Conservation (phyloP, 1,139 yeast species). For the Pichia terricola region DNA sequence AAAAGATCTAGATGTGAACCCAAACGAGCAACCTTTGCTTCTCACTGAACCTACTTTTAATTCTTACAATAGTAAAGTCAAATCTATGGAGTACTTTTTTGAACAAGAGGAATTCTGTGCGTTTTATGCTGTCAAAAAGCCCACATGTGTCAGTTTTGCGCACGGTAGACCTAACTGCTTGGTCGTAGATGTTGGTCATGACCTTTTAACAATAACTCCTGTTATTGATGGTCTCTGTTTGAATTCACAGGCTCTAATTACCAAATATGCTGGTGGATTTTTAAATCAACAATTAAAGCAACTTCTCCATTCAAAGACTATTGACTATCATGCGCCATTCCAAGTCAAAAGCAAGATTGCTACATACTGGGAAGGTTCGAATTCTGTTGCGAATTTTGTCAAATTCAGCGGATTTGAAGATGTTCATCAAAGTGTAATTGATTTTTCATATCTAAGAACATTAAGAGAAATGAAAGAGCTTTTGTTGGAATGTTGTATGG, state of each 20-base stretch:
- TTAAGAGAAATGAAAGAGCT: slow-evolving; percentile 60
- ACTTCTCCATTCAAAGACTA: slow-evolving; percentile 19
- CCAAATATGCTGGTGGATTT: slow-evolving; percentile 57
- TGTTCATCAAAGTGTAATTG: slow-evolving; percentile 34
- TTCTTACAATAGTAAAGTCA: slow-evolving; percentile 54
- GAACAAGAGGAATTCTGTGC: slow-evolving; percentile 79
- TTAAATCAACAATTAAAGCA: slow-evolving; percentile 33
- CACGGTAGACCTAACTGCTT: slow-evolving; percentile 90
- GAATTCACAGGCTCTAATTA: slow-evolving; percentile 59
- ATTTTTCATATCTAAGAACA: slow-evolving; percentile 24
- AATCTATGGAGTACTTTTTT: slow-evolving; percentile 64
- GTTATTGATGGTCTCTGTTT: slow-evolving; percentile 89
- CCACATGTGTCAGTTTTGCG: slow-evolving; percentile 87
- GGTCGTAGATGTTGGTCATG: slow-evolving; percentile 90
- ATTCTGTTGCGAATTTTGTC: slow-evolving; percentile 12
- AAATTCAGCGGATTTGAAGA: slow-evolving; percentile 24
- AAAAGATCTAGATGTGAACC: slow-evolving; percentile 40
- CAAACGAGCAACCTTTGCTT: slow-evolving; percentile 64
- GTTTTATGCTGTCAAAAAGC: slow-evolving; percentile 72
- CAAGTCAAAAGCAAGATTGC: slow-evolving; percentile 29
- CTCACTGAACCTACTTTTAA: slow-evolving; percentile 88
- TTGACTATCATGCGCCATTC: slow-evolving; percentile 26
- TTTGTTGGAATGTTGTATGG: slow-evolving; percentile 23
- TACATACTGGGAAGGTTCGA: slow-evolving; percentile 22
- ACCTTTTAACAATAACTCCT: slow-evolving; percentile 76